These are phyloP conservation scores for Ilex paraguariensis DNA, from an alignment of 305 asterid genomes.

Conservation along the genomic window DNA sequence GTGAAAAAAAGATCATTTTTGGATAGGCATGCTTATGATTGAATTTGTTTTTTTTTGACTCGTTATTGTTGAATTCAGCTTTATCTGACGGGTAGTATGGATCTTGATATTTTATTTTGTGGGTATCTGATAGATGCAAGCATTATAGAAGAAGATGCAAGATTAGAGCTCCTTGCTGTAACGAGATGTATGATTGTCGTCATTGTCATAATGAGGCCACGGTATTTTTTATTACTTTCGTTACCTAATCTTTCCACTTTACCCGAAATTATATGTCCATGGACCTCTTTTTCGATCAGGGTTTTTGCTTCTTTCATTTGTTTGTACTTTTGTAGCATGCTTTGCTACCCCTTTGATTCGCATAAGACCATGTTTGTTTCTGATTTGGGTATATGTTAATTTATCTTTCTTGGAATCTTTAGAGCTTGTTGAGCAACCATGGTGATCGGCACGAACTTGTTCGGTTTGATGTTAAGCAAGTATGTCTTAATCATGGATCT, in stretches of 20 bases:
- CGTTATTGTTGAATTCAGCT: no score
- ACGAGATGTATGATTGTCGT: conserved; percentile 86
- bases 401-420: conserved; percentile 20
- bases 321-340: neutral
- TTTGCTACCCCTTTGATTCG: neutral
- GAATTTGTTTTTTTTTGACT: no score
- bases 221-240: conserved; percentile 28
- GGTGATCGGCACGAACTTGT: conserved; percentile 80
- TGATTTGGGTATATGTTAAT: neutral
- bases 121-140: conserved; percentile 50
- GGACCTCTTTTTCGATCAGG: neutral
- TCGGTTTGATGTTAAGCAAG: conserved; percentile 79
- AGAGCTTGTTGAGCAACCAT: conserved; percentile 57
- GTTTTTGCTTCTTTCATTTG: neutral
- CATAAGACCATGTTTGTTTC: neutral
- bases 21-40: no score
- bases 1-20: no score
- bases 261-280: no score
- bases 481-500: conserved; percentile 33
- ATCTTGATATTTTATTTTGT: conserved; percentile 7
- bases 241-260: neutral
- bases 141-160: conserved; percentile 93
- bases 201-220: conserved; percentile 89
- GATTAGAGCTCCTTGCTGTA: conserved; percentile 92
- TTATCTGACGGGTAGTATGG: no score